phyloP scores from a whole-genome alignment of 345 rosid genomes.

The Lepidium aucheri region DNA sequence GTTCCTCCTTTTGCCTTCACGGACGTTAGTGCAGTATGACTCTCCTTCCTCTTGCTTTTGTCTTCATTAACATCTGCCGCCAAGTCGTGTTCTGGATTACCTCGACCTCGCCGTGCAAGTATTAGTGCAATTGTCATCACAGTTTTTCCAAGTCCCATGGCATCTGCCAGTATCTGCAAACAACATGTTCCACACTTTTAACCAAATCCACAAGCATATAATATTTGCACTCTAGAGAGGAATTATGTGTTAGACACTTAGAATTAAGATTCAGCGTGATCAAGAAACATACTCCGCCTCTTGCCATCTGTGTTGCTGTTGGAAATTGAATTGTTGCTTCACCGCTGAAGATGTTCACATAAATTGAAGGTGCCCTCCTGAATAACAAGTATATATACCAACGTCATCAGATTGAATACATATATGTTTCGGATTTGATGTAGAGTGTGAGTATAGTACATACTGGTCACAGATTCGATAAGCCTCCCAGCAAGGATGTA shows the following conservation, averaged over 20 bases:
- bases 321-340: constrained; percentile 67
- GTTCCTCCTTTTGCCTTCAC: constrained; percentile 50
- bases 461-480: constrained; percentile 59
- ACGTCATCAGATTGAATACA: not conserved
- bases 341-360: constrained; percentile 53
- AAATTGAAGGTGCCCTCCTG: constrained; percentile 59
- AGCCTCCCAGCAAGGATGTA: constrained; percentile 67
- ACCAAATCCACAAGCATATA: not conserved
- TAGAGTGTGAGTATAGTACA: not conserved
- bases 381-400: not conserved
- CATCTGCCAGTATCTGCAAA: constrained; percentile 59
- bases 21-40: not conserved
- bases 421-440: not conserved
- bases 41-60: constrained; percentile 17
- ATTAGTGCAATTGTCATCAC: constrained; percentile 70
- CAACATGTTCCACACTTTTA: not conserved
- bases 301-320: constrained; percentile 55
- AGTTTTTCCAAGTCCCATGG: constrained; percentile 80
- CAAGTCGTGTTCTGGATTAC: constrained; percentile 16
- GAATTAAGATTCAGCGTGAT: not conserved
- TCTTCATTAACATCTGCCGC: constrained; percentile 6
- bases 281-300: constrained; percentile 53
- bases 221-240: not conserved
- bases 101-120: constrained; percentile 48
- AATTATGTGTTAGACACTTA: not conserved